phyloP scores from a whole-genome alignment of 345 rosid genomes.

The Zanthoxylum bungeanum region DNA sequence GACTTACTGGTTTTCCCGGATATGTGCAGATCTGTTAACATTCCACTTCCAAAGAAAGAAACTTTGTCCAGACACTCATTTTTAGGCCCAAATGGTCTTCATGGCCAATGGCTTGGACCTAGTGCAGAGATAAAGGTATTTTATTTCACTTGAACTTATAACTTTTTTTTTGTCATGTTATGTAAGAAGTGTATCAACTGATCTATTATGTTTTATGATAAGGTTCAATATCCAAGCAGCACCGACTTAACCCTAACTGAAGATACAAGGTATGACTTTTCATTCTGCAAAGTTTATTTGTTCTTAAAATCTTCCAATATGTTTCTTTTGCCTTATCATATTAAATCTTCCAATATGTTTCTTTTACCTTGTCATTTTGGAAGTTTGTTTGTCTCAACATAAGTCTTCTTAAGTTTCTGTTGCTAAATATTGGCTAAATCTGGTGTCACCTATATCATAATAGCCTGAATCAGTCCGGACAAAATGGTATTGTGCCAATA shows the following conservation, averaged over 20 bases:
- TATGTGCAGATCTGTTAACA: constrained; percentile 59
- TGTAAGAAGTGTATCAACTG: constrained; percentile 13
- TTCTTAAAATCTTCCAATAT: constrained; percentile 1
- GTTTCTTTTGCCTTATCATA: constrained; percentile 1
- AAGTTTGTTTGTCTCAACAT: neutral
- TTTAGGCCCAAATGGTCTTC: constrained; percentile 87
- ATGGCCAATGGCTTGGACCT: constrained; percentile 85
- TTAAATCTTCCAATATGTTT: neutral
- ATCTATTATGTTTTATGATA: constrained; percentile 23
- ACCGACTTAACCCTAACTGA: constrained; percentile 46
- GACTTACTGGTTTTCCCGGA: constrained; percentile 4
- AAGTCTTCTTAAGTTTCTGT: neutral
- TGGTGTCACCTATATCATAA: constrained; percentile 23
- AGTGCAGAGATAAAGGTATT: constrained; percentile 67
- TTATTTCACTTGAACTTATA: neutral
- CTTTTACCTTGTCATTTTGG: neutral
- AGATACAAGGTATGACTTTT: constrained; percentile 39
- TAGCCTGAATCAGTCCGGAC: constrained; percentile 53
- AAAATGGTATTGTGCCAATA: constrained; percentile 33
- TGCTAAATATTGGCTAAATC: constrained; percentile 12
- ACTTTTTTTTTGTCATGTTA: constrained; percentile 11
- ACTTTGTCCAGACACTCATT: constrained; percentile 94
- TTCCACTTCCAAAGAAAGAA: constrained; percentile 73
- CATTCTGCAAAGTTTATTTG: neutral
- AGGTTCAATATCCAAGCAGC: constrained; percentile 86